phyloP scores from a whole-genome alignment of 2,329 filamentous ascomycete species.

The Aspergillus awamori region DNA sequence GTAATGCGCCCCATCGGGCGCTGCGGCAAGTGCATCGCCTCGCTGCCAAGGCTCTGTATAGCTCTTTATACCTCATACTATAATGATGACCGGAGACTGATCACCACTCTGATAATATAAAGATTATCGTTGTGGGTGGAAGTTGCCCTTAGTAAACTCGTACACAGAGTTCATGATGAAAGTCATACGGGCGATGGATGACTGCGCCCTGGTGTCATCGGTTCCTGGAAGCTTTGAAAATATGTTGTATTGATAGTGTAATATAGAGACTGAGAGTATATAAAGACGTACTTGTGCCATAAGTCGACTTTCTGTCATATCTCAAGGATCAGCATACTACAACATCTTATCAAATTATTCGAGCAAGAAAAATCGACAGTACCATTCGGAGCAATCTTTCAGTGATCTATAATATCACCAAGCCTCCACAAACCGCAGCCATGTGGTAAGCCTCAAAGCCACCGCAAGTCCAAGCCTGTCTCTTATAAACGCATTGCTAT shows the following conservation, averaged over 20 bases:
- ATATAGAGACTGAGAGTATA: not conserved
- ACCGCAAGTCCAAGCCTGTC: not conserved
- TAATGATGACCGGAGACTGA: no score
- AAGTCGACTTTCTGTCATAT: not conserved
- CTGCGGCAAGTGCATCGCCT: not conserved
- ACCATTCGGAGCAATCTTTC: no score
- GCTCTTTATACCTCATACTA: no score
- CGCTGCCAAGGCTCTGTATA: not conserved
- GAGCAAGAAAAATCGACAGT: no score
- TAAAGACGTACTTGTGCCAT: not conserved
- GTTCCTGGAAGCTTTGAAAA: not conserved
- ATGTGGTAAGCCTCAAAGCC: slow-evolving; percentile 21
- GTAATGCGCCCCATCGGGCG: not conserved
- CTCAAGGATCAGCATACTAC: not conserved
- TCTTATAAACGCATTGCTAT: slow-evolving; percentile 32
- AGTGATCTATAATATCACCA: not conserved
- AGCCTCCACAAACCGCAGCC: not conserved
- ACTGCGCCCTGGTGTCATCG: not conserved
- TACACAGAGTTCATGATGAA: not conserved
- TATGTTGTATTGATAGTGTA: not conserved
- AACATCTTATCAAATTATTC: no score
- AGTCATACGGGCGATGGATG: not conserved
- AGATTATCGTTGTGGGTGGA: not conserved
- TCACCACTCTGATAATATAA: not conserved
- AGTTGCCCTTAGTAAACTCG: not conserved